These are phyloP conservation scores for Amanita thiersii DNA, from an alignment of 768 basidiomycete genomes.

Conservation along the genomic window DNA sequence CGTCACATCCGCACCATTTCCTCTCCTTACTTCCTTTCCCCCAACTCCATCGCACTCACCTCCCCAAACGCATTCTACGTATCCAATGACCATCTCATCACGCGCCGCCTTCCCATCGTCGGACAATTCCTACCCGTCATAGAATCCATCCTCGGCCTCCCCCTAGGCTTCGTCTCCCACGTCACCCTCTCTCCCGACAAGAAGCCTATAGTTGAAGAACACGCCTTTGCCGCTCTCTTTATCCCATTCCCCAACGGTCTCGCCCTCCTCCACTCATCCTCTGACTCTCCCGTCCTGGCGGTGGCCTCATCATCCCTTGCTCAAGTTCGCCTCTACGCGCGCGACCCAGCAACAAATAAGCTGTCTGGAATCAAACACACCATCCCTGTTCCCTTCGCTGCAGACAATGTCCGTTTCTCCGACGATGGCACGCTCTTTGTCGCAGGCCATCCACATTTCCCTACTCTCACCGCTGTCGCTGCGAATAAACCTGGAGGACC, in stretches of 20 bases:
- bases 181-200: constrained; percentile 29
- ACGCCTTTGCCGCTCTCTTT: constrained; percentile 34
- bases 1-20: constrained; percentile 53
- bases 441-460: constrained; percentile 64
- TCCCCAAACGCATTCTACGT: constrained; percentile 64
- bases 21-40: constrained; percentile 50
- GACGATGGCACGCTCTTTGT: constrained; percentile 39
- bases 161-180: constrained; percentile 52
- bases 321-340: constrained; percentile 42
- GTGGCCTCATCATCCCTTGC: constrained; percentile 45
- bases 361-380: constrained; percentile 27
- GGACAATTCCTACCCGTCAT: constrained; percentile 42
- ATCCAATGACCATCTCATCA: constrained; percentile 65
- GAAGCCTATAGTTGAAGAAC: constrained; percentile 19
- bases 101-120: constrained; percentile 49
- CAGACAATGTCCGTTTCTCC: constrained; percentile 55
- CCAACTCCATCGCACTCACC: constrained; percentile 61
- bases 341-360: constrained; percentile 34
- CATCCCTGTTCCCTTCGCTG: constrained; percentile 46
- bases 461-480: constrained; percentile 36
- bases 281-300: constrained; percentile 36
- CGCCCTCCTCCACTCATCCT: constrained; percentile 30
- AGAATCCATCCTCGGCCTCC: constrained; percentile 50
- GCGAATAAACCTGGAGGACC: constrained; percentile 28
- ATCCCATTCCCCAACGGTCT: constrained; percentile 67